A percentile compares a stretch with the other conserved stretches of the same genome.
These are phyloP conservation scores for Geum urbanum DNA, from an alignment of 306 rosid species.

Conservation along the genomic window DNA sequence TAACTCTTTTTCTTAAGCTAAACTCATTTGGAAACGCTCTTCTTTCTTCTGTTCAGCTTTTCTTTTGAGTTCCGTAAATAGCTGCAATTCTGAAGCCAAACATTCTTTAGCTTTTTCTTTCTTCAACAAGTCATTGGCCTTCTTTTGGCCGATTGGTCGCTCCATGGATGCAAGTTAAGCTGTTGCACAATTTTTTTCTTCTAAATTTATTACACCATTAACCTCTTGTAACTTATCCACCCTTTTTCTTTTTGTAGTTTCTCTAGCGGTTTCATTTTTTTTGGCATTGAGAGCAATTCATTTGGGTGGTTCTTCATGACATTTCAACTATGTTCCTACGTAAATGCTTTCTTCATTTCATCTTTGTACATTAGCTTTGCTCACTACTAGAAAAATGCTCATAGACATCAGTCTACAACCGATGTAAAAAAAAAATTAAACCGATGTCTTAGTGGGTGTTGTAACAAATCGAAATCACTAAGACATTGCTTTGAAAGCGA, in stretches of 20 bases:
- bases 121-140: background rate
- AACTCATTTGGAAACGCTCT: background rate
- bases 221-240: background rate
- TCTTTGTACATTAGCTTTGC: background rate
- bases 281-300: background rate
- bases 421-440: too few species aligned
- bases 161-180: background rate
- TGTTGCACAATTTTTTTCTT: background rate
- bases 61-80: background rate
- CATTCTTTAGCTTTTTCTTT: background rate
- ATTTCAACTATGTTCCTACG: background rate
- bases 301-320: background rate
- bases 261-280: background rate
- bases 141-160: background rate
- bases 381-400: background rate
- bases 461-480: too few species aligned
- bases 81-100: background rate
- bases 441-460: too few species aligned
- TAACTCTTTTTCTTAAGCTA: background rate
- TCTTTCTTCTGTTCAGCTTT: background rate
- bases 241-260: background rate
- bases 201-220: background rate
- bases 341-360: too few species aligned
- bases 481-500: too few species aligned
- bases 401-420: too few species aligned